These are phyloP conservation scores for Hemileccinum rubropunctum DNA, from an alignment of 768 basidiomycete genomes.

Conservation along the genomic window DNA sequence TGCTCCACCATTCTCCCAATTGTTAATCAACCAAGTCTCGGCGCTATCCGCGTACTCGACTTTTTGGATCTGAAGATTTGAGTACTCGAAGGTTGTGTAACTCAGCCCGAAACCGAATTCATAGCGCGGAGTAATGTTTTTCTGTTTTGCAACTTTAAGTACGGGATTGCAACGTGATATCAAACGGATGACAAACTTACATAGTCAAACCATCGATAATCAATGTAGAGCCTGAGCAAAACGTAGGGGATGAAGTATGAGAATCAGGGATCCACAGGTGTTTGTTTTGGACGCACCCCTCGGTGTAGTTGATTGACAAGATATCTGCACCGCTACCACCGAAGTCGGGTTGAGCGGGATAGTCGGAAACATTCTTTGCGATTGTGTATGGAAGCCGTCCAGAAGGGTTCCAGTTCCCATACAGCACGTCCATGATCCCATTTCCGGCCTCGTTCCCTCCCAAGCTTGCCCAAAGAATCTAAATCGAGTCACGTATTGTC, in stretches of 20 bases:
- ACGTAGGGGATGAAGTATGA: background rate
- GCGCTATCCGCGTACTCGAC: too few relatives aligned
- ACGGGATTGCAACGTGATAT: background rate
- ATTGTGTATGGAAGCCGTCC: conserved; percentile 72
- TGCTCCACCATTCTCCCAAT: conserved; percentile 60
- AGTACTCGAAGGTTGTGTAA: conserved; percentile 81
- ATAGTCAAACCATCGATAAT: conserved; percentile 71
- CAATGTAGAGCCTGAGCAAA: conserved; percentile 51
- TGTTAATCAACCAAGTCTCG: conserved; percentile 23
- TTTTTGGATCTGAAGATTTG: conserved; percentile 17
- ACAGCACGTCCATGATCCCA: conserved; percentile 75
- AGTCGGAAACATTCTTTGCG: conserved; percentile 54
- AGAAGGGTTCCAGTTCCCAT: conserved; percentile 73
- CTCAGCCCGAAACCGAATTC: conserved; percentile 91
- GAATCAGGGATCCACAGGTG: too few relatives aligned
- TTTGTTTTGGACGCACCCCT: conserved; percentile 31
- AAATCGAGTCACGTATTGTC: conserved; percentile 4
- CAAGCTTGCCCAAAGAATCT: conserved; percentile 48
- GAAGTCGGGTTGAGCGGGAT: conserved; percentile 39
- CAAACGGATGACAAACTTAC: conserved; percentile 34
- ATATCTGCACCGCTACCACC: conserved; percentile 29
- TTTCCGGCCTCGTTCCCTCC: conserved; percentile 80
- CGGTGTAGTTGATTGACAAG: conserved; percentile 59
- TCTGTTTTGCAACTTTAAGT: conserved; percentile 28
- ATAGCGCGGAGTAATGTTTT: conserved; percentile 73